Evolutionary conservation across 116 monocot species (phyloP), one percentile per base, ranked within the genome.

Genomic region (Dioscorea cayenensis): DNA sequence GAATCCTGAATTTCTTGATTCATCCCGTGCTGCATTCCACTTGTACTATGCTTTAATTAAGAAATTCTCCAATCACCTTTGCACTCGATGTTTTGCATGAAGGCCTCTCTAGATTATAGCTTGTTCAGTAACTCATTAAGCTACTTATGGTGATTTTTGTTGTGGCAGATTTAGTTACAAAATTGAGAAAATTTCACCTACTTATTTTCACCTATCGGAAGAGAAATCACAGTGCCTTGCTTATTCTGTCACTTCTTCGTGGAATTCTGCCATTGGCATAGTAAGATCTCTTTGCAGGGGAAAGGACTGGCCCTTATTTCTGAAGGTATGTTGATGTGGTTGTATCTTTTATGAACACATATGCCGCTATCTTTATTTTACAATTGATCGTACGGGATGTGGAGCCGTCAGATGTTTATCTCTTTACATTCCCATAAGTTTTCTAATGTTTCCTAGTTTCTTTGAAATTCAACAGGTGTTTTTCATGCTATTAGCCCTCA

Each of bases 261-360:
- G 92, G 95, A 96, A 96, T 72, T 84, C 85, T 55, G 66, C 78
- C 18, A 71, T 87, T 71, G 76, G 73, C 61, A 52, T 80, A 20
- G 65, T 92, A 65, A 90, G 68, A 78, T 92, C 92, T 69, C 80
- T 96, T 73, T 96, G 87, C 81, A 90, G 80, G 67, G 95, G 95
- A 59, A 84, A 89, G 59, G 95, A 96, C 68, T 87, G 87, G 87
- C 28, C 78, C 29, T 64, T 90, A 62, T 90, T 84, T 84, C 36
- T 90, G 5, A 92, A 85, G 87, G 95, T 90, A 66, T 19, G 36
- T 20, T 66, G 10, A 7, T n/a, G 5, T 37, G 35, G 28, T 28
- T 29, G 11, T 50, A 12, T 51, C 27, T 8, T 6, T 7, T 43
- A 43, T 43, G 12, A 43, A 43, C 8, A 43, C 12, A 7, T 0